Evolutionary conservation across 2,329 filamentous ascomycete species (phyloP).

Genomic region (Aureobasidium sp.): DNA sequence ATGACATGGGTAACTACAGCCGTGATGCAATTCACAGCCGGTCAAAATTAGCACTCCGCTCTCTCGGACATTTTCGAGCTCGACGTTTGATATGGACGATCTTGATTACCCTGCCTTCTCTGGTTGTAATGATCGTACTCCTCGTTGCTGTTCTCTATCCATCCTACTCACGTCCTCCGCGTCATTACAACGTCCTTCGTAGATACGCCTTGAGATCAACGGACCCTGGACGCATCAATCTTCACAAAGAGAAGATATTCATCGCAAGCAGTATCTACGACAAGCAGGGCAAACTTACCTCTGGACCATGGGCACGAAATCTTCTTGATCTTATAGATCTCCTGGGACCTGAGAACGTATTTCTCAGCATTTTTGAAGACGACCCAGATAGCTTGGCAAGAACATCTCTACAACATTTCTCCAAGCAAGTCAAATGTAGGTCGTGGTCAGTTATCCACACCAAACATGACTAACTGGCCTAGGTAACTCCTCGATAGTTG

Average conservation of each 20-base stretch:
- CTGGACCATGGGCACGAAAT: conserved; percentile 55
- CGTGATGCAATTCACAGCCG: not conserved
- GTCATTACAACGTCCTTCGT: conserved; percentile 42
- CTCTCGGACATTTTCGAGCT: not conserved
- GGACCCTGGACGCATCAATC: conserved; percentile 39
- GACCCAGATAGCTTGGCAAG: conserved; percentile 29
- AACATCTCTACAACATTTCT: conserved; percentile 20
- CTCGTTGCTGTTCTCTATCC: conserved; percentile 44
- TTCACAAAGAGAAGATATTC: conserved; percentile 58
- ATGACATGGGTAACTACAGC: not conserved
- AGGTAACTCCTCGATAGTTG: conserved; percentile 46
- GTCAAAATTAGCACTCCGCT: not conserved
- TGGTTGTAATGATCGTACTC: conserved; percentile 25
- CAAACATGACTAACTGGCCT: not conserved
- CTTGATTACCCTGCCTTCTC: not conserved
- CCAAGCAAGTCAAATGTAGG: conserved; percentile 30
- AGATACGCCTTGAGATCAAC: conserved; percentile 24
- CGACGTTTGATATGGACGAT: not conserved
- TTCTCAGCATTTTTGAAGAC: conserved; percentile 66
- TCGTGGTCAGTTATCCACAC: not conserved
- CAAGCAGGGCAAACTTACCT: conserved; percentile 49
- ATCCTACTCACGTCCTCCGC: conserved; percentile 47
- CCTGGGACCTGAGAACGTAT: conserved; percentile 59
- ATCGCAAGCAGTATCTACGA: conserved; percentile 67
- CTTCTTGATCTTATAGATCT: conserved; percentile 56